Percentiles rank a stretch among this genome's conserved stretches.
Conservation (phyloP, 208 protist species). For the Phytomonas francai region DNA sequence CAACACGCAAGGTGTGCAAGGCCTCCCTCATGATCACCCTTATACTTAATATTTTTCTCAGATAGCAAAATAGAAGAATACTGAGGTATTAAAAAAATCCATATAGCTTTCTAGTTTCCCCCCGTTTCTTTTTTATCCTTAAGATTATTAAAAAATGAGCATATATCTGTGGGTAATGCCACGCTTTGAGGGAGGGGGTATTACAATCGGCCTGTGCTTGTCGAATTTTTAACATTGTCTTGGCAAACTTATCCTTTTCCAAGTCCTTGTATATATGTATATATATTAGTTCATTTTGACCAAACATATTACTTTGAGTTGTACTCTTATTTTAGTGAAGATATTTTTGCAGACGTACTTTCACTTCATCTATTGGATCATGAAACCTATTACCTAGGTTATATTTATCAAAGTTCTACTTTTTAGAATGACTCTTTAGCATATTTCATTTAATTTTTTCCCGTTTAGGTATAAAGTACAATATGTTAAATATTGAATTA, state of each 20-base stretch:
- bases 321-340: neutral
- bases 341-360: neutral
- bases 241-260: neutral
- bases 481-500: neutral
- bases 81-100: neutral
- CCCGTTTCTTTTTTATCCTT: neutral
- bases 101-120: neutral
- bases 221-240: neutral
- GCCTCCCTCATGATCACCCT: neutral
- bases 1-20: neutral
- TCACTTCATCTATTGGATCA: slow-evolving; percentile 3
- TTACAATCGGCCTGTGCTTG: neutral
- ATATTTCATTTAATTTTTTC: slow-evolving; percentile 5
- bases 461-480: neutral
- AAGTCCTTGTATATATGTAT: neutral
- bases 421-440: neutral
- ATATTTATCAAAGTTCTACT: neutral
- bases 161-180: neutral
- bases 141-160: neutral
- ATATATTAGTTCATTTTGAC: neutral
- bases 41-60: neutral
- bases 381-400: slow-evolving; percentile 3
- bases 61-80: neutral
- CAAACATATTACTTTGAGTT: neutral
- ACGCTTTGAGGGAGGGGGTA: neutral